Conservation (phyloP, 2,329 filamentous ascomycete genomes). For the Ascochyta fabae region DNA sequence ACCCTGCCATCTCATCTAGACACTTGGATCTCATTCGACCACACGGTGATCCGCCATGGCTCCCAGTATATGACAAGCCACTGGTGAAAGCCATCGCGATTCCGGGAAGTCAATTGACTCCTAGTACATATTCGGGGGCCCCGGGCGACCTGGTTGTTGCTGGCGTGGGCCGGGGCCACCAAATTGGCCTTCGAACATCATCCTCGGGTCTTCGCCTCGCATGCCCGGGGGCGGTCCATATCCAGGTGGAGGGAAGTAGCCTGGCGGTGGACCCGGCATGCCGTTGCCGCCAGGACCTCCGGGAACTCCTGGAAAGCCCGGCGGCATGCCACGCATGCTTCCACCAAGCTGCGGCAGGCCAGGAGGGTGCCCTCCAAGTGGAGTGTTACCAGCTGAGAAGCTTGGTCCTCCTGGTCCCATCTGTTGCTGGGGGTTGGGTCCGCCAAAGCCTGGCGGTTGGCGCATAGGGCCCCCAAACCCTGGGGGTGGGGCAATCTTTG, state of each 20-base stretch:
- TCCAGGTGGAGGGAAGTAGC: constrained; percentile 44
- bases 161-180: constrained; percentile 38
- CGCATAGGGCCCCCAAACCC: constrained; percentile 47
- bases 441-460: constrained; percentile 45
- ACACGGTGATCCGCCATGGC: background rate
- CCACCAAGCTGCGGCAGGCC: constrained; percentile 40
- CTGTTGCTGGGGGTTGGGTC: constrained; percentile 36
- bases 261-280: constrained; percentile 45
- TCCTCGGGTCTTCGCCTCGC: constrained; percentile 44
- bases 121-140: constrained; percentile 45
- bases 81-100: background rate
- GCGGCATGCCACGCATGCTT: constrained; percentile 36
- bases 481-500: constrained; percentile 46
- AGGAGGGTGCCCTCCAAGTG: constrained; percentile 46
- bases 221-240: constrained; percentile 42
- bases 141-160: constrained; percentile 35
- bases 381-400: constrained; percentile 48
- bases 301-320: constrained; percentile 29
- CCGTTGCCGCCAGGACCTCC: constrained; percentile 35
- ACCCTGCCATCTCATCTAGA: background rate
- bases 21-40: background rate
- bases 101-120: background rate
- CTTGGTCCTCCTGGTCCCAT: constrained; percentile 42
- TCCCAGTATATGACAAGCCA: background rate
- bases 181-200: constrained; percentile 48